Evolutionary conservation across 2,329 filamentous ascomycete genomes (phyloP).

Genomic region (Cryphonectria naterciae): DNA sequence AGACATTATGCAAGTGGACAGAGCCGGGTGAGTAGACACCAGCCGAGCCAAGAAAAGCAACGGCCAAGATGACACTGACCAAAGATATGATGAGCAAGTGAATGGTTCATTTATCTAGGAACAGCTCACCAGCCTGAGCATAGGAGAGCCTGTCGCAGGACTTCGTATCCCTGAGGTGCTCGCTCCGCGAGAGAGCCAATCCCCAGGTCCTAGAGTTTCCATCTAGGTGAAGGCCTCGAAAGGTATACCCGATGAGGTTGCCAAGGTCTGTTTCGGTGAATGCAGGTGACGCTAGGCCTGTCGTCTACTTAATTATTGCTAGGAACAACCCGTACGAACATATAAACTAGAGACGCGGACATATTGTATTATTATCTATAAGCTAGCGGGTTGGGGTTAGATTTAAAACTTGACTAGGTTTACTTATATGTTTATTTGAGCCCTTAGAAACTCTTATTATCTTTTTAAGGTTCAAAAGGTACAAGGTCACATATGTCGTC

Average conservation of each 20-base stretch:
- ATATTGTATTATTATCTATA: too few species aligned
- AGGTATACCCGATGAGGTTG: background rate
- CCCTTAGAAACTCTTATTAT: background rate
- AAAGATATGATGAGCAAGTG: background rate
- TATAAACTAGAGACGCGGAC: too few species aligned
- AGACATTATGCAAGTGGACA: background rate
- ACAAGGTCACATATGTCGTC: background rate
- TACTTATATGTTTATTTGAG: too few species aligned
- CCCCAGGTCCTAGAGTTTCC: background rate
- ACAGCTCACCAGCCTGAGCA: background rate
- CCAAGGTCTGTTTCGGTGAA: too few species aligned
- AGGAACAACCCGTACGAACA: too few species aligned
- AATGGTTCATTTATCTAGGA: background rate
- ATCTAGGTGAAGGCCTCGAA: background rate
- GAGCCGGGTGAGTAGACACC: background rate
- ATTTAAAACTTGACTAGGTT: too few species aligned
- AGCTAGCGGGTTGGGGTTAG: too few species aligned
- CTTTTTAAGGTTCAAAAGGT: background rate
- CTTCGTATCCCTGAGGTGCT: background rate
- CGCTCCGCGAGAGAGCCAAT: background rate
- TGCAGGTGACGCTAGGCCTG: too few species aligned
- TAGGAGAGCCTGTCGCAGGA: background rate
- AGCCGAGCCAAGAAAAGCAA: background rate
- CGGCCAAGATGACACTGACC: too few species aligned
- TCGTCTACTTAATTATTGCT: too few species aligned